phyloP scores from a whole-genome alignment of 495 filamentous ascomycete genomes.

The Lichenothelia convexa region DNA sequence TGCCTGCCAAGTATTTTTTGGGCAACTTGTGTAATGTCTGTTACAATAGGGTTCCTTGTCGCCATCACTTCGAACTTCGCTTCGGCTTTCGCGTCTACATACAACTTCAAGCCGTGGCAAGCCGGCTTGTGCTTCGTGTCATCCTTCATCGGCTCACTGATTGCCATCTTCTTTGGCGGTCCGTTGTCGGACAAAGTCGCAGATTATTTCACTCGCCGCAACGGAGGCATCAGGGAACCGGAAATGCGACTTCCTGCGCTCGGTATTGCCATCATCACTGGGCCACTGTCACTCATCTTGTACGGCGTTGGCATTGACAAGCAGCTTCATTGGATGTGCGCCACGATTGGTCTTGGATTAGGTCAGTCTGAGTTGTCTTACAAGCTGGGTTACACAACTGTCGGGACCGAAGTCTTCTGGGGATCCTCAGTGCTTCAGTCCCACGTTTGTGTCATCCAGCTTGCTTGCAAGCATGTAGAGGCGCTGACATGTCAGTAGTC shows the following conservation, averaged over 20 bases:
- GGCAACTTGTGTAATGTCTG: slow-evolving; percentile 29
- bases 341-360: slow-evolving; percentile 29
- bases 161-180: slow-evolving; percentile 32
- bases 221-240: slow-evolving; percentile 33
- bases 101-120: slow-evolving; percentile 30
- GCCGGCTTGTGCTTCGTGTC: slow-evolving; percentile 32
- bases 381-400: neutral
- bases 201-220: slow-evolving; percentile 31
- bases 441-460: no score
- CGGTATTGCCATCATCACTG: slow-evolving; percentile 24
- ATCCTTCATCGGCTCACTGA: slow-evolving; percentile 28
- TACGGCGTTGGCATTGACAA: slow-evolving; percentile 34
- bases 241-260: slow-evolving; percentile 37
- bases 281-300: slow-evolving; percentile 28
- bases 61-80: slow-evolving; percentile 34
- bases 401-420: no score
- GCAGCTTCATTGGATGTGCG: slow-evolving; percentile 34
- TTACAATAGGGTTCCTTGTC: slow-evolving; percentile 35
- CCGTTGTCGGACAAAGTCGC: slow-evolving; percentile 31
- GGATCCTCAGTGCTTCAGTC: no score
- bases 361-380: slow-evolving; percentile 1
- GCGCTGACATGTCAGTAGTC: slow-evolving; percentile 12
- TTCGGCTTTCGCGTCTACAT: slow-evolving; percentile 25
- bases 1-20: slow-evolving; percentile 32
- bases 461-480: no score